These are phyloP conservation scores for Mortierella sp. DNA, from an alignment of 371 early-diverging fungal genomes.

Conservation along the genomic window DNA sequence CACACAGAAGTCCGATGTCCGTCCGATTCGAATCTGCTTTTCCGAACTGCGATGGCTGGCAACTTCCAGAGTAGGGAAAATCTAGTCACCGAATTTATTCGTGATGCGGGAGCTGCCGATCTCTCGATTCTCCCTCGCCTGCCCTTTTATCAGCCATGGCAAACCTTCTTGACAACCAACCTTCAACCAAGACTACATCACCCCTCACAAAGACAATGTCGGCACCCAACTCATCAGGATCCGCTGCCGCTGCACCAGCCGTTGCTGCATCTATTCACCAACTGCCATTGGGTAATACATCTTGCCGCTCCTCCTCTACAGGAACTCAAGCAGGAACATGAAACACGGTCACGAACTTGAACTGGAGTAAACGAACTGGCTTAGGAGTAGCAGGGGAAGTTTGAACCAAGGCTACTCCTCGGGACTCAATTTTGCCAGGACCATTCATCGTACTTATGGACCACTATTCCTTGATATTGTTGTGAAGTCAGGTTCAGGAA, in stretches of 20 bases:
- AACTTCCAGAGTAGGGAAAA: background rate
- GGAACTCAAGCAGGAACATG: too few relatives aligned
- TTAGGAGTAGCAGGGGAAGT: too few relatives aligned
- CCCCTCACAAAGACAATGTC: constrained; percentile 30
- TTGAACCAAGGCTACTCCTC: too few relatives aligned
- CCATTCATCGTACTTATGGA: too few relatives aligned
- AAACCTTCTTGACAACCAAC: background rate
- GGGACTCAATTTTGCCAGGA: too few relatives aligned
- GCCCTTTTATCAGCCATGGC: background rate
- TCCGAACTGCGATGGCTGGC: background rate
- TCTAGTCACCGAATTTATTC: background rate
- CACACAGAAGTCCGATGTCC: constrained; percentile 1
- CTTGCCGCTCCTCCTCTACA: too few relatives aligned
- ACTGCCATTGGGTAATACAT: constrained; percentile 49
- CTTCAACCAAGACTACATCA: background rate
- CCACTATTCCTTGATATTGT: too few relatives aligned
- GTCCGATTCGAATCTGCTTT: constrained; percentile 3
- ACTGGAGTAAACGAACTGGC: too few relatives aligned
- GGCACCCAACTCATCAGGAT: constrained; percentile 53
- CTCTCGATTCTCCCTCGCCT: background rate
- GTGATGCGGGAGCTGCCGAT: background rate
- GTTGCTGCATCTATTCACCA: constrained; percentile 56
- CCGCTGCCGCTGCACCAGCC: constrained; percentile 39
- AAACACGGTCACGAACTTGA: too few relatives aligned
- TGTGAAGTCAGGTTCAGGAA: too few relatives aligned